A percentile compares a stretch with the other conserved stretches of the same genome.
phyloP scores from a whole-genome alignment of 1,284 basidiomycete genomes.

The Fistulinella cinereoalba region DNA sequence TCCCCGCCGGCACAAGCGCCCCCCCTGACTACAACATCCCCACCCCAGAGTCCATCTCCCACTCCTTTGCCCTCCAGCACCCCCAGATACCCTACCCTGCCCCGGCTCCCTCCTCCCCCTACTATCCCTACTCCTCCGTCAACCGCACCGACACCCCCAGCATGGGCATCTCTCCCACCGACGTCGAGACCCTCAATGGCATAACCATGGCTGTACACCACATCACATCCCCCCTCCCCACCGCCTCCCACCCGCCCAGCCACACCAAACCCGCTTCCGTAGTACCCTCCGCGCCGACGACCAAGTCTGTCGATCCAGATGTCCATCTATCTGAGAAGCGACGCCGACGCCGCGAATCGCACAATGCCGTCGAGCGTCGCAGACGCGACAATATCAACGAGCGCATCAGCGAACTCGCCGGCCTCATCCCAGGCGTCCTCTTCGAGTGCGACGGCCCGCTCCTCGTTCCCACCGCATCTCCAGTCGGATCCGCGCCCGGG shows the following conservation, averaged over 20 bases:
- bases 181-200: constrained; percentile 27
- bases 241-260: constrained; percentile 5
- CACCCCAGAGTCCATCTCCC: constrained; percentile 34
- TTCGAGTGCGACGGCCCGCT: constrained; percentile 52
- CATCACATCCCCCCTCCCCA: constrained; percentile 20
- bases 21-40: constrained; percentile 33
- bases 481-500: constrained; percentile 8
- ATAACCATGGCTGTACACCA: constrained; percentile 23
- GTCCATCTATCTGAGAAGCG: constrained; percentile 72
- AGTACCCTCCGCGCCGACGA: constrained; percentile 4
- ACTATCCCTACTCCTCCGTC: constrained; percentile 17
- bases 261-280: constrained; percentile 11
- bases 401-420: constrained; percentile 86
- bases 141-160: constrained; percentile 17
- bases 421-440: constrained; percentile 81
- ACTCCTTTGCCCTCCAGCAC: constrained; percentile 28
- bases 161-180: constrained; percentile 36
- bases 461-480: constrained; percentile 16
- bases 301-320: constrained; percentile 23
- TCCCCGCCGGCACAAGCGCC: constrained; percentile 24
- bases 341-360: constrained; percentile 74
- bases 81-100: constrained; percentile 22
- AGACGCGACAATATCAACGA: constrained; percentile 92
- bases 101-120: constrained; percentile 25
- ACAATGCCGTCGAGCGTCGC: constrained; percentile 88